Base-by-base conservation (phyloP, 2,329 filamentous ascomycete genomes). In the Cadophora gregata region DNA sequence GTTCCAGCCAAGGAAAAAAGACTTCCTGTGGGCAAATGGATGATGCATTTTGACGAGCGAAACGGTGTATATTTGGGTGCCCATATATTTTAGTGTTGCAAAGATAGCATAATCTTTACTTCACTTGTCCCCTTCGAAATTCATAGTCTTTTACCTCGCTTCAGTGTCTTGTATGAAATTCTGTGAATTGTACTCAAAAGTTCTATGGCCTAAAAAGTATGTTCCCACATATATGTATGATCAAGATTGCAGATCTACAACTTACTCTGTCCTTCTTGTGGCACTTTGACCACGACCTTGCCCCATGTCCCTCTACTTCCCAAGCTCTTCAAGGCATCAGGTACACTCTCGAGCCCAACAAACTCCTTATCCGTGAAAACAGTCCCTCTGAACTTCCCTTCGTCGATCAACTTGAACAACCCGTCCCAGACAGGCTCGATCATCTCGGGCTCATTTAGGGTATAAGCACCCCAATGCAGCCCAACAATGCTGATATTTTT, bases 401-500 rank as follows among this genome's bases (percentile, higher is more conserved):
- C 81, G 59, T 86, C 85, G 69, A 98, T 91, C 65, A 98, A 80
- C 72, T 88, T 83, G 76, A 92, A 92, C 70, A 98, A 88, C 0
- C 91, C 93, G 59, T 90, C 81, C 95, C 95, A 98, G 0, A 97
- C 93, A 25, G 81, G 78, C 8, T 84, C 82, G 5, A 96, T 87
- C 55, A 84, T 89, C 75, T 90, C 87, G 25, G 84, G 87, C 81
- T 97, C 91, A 71, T 91, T 86, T 53, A 83, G 84, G 0, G 89
- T 82, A 80, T 97, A 97, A 66, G 90, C 88, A 14, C 95, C 95
- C 95, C 95, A 98, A 80, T 97, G 92, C 75, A 97, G 81, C 1
- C 95, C 95, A 1, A 97, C 91, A 14, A 98, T 82, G 70, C 88
- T 90, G 70, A 97, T 95, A 78, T 97, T 97, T 85, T 97, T 98